These are phyloP conservation scores for Blastobotrys elegans DNA, from an alignment of 1,139 yeast species.

Conservation along the genomic window DNA sequence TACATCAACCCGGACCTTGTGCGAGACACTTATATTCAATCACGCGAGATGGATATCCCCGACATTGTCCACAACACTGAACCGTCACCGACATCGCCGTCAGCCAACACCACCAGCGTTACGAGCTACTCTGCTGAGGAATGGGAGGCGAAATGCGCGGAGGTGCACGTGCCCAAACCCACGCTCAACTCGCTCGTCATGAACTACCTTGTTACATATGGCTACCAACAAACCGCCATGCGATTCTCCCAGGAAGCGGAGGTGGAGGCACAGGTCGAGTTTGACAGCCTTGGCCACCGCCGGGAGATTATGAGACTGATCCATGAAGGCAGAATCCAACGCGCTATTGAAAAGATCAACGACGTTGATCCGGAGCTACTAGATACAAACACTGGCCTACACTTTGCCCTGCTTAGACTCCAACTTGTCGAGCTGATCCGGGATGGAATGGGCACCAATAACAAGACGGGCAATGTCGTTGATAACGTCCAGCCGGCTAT, in stretches of 20 bases:
- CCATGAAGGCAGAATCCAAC: slow-evolving; percentile 33
- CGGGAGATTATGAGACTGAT: slow-evolving; percentile 33
- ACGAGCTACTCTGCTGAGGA: slow-evolving; percentile 22
- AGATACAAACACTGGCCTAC: slow-evolving; percentile 33
- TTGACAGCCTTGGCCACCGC: slow-evolving; percentile 31
- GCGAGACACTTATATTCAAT: not conserved
- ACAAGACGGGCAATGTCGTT: slow-evolving; percentile 16
- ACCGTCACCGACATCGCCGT: not conserved
- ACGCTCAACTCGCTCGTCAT: slow-evolving; percentile 35
- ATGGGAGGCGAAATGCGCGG: slow-evolving; percentile 27
- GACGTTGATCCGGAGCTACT: slow-evolving; percentile 38
- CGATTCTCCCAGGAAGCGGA: slow-evolving; percentile 37
- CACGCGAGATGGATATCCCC: slow-evolving; percentile 10
- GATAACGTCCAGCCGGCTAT: slow-evolving; percentile 33
- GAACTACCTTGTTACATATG: slow-evolving; percentile 38
- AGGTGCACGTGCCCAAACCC: slow-evolving; percentile 24
- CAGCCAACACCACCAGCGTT: not conserved
- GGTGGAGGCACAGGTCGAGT: slow-evolving; percentile 24
- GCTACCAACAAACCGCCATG: slow-evolving; percentile 37
- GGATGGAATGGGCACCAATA: slow-evolving; percentile 19
- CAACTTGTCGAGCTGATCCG: slow-evolving; percentile 40
- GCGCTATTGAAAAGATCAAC: slow-evolving; percentile 37
- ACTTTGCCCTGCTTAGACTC: slow-evolving; percentile 35
- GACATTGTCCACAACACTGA: slow-evolving; percentile 7
- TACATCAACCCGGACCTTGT: not conserved